phyloP scores from a whole-genome alignment of 78 protist species.

The Emiliania huxleyi region DNA sequence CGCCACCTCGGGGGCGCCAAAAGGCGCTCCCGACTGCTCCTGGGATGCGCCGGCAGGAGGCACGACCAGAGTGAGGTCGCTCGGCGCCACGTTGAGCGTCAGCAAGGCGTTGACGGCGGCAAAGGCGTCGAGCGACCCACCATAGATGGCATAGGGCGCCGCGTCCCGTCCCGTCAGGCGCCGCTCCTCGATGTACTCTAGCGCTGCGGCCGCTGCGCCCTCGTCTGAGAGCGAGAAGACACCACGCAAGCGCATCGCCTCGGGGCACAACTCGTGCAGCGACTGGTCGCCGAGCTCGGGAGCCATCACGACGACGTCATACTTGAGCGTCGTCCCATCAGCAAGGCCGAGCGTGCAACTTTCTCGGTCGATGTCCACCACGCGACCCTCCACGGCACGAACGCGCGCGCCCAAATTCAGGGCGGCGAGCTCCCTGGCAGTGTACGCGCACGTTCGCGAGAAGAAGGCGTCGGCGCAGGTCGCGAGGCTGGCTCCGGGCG shows the following conservation, averaged over 20 bases:
- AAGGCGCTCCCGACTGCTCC: background rate
- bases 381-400: background rate
- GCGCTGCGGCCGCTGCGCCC: background rate
- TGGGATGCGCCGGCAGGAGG: background rate
- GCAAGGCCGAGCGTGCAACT: background rate
- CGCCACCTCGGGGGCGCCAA: background rate
- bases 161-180: background rate
- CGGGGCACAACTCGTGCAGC: background rate
- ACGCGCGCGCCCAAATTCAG: conserved; percentile 21
- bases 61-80: background rate
- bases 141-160: conserved; percentile 4
- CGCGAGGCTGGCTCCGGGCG: no score
- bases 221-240: conserved; percentile 4
- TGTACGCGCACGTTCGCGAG: background rate
- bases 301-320: conserved; percentile 47
- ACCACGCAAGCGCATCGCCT: background rate
- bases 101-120: background rate
- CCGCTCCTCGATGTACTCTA: background rate
- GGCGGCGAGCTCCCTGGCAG: background rate
- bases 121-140: conserved; percentile 38
- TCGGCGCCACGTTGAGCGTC: background rate
- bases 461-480: background rate
- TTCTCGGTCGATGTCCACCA: conserved; percentile 37
- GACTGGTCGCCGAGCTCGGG: conserved; percentile 52
- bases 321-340: background rate